phyloP scores from a whole-genome alignment of 176 grass and related monocot species.

The Guadua angustifolia region DNA sequence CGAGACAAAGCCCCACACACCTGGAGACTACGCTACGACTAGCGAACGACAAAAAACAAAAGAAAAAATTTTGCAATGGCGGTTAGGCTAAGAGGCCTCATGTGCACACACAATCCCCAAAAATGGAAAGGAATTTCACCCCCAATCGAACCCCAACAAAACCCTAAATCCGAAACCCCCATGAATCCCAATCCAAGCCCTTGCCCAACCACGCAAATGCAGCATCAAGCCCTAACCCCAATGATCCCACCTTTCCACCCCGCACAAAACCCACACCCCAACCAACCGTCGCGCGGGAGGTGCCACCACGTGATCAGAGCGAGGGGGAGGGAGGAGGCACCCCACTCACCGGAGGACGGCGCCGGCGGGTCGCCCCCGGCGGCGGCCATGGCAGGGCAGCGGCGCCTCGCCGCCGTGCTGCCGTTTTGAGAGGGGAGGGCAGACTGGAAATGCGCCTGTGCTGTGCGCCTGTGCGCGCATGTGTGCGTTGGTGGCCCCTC shows the following conservation, averaged over 20 bases:
- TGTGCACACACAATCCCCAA: background rate
- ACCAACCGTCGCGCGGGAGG: background rate
- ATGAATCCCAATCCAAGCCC: background rate
- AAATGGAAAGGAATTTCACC: background rate
- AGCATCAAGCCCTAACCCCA: background rate
- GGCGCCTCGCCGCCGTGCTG: background rate
- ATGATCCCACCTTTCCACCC: background rate
- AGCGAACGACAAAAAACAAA: background rate
- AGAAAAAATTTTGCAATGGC: background rate
- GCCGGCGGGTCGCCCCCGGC: background rate
- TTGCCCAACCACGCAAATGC: background rate
- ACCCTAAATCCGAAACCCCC: constrained; percentile 31
- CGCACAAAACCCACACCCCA: background rate
- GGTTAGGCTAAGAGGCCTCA: background rate
- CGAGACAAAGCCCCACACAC: background rate
- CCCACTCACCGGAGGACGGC: constrained; percentile 11
- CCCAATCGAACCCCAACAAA: constrained; percentile 1
- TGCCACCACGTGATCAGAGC: background rate
- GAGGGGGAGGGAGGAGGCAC: background rate
- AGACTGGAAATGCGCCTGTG: background rate
- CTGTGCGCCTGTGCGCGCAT: background rate
- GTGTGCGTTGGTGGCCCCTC: background rate
- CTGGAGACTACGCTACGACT: background rate
- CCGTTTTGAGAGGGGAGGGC: background rate
- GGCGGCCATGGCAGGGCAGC: constrained; percentile 9